Percentiles rank a stretch among this genome's conserved stretches.
Evolutionary conservation across 495 filamentous ascomycete genomes (phyloP).

Genomic region (Neurospora sp.): DNA sequence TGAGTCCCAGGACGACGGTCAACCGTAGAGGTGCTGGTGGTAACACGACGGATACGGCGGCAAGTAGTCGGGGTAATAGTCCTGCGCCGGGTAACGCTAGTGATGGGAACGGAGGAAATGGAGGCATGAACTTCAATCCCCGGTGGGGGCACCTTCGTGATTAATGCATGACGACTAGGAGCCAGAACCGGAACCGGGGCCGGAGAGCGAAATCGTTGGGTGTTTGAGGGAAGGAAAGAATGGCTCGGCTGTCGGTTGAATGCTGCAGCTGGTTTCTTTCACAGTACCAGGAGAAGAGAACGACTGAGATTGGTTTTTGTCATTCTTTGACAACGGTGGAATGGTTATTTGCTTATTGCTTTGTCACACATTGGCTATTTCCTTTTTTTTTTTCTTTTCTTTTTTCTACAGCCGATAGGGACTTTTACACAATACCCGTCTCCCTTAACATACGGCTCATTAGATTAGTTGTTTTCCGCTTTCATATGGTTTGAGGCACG

Average conservation of each 20-base stretch:
- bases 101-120: background rate
- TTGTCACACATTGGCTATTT: background rate
- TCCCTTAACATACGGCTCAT: background rate
- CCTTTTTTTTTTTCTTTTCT: background rate
- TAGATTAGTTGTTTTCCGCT: background rate
- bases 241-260: background rate
- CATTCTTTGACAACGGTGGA: background rate
- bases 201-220: background rate
- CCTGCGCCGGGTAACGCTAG: conserved; percentile 20
- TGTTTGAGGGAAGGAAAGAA: background rate
- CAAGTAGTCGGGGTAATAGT: conserved; percentile 34
- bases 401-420: background rate
- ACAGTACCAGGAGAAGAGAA: background rate
- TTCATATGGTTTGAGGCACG: background rate
- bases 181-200: background rate
- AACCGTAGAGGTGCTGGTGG: background rate
- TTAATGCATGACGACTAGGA: conserved; percentile 1
- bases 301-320: background rate
- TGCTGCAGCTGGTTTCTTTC: background rate
- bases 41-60: conserved; percentile 12
- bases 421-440: background rate
- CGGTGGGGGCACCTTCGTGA: conserved; percentile 30
- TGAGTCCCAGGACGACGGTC: conserved; percentile 29
- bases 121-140: conserved; percentile 15
- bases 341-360: background rate